Percentiles rank a stretch among this genome's conserved stretches.
phyloP scores from a whole-genome alignment of 2,329 filamentous ascomycete species.

The Aspergillus sp. region DNA sequence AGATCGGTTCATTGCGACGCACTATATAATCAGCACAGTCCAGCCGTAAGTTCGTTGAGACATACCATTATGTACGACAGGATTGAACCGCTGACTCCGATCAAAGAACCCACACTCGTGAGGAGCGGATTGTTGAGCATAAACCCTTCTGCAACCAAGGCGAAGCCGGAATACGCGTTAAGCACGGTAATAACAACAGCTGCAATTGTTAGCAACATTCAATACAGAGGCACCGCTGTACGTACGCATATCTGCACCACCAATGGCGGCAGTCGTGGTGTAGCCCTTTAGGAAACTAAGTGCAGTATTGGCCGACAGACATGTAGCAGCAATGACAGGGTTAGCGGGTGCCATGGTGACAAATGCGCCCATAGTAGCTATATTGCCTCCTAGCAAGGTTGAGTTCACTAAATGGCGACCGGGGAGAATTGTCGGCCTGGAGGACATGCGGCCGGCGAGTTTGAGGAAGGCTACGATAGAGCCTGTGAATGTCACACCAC shows the following conservation, averaged over 20 bases:
- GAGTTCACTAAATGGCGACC: constrained; percentile 76
- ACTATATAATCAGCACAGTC: constrained; percentile 41
- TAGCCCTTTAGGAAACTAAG: constrained; percentile 84
- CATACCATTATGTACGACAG: constrained; percentile 72
- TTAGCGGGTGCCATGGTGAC: constrained; percentile 77
- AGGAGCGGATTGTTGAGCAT: constrained; percentile 87
- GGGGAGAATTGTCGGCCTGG: constrained; percentile 69
- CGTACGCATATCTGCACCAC: constrained; percentile 84
- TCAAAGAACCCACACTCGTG: constrained; percentile 81
- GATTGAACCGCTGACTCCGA: constrained; percentile 85
- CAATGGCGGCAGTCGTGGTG: constrained; percentile 84
- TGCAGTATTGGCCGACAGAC: constrained; percentile 71
- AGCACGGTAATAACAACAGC: constrained; percentile 84
- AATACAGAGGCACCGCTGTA: background rate
- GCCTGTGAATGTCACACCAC: constrained; percentile 85
- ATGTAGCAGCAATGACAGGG: constrained; percentile 74
- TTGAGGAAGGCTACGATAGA: constrained; percentile 89
- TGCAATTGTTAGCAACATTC: constrained; percentile 31
- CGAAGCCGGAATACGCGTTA: constrained; percentile 89
- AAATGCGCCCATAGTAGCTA: constrained; percentile 81
- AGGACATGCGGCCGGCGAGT: constrained; percentile 78
- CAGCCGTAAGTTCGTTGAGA: background rate
- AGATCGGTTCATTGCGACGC: constrained; percentile 87
- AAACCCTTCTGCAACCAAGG: constrained; percentile 83
- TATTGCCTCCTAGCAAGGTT: constrained; percentile 71